Percentiles rank a stretch among this genome's conserved stretches.
phyloP scores from a whole-genome alignment of 805 yeast species.

The Myxozyma neotropica region DNA sequence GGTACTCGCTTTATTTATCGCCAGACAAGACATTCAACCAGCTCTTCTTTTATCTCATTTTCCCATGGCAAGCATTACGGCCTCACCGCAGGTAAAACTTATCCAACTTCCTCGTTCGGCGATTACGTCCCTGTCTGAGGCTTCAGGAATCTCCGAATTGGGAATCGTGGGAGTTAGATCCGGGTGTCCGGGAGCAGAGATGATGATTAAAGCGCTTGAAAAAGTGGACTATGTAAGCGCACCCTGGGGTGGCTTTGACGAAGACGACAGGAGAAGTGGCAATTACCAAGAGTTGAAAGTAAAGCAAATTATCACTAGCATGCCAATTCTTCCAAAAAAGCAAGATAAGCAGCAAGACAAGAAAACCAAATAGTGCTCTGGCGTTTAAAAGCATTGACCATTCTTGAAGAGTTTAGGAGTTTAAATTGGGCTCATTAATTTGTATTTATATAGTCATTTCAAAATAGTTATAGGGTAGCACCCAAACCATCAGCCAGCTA shows the following conservation, averaged over 20 bases:
- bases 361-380: background rate
- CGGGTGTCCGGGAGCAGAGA: constrained; percentile 3
- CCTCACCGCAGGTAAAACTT: constrained; percentile 21
- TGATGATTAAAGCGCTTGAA: constrained; percentile 12
- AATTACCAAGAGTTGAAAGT: constrained; percentile 11
- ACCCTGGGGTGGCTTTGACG: constrained; percentile 15
- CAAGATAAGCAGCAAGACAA: background rate
- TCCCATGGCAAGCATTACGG: constrained; percentile 29
- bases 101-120: constrained; percentile 27
- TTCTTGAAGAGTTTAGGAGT: too few species aligned
- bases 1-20: constrained; percentile 31
- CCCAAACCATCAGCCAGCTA: too few species aligned
- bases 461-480: background rate
- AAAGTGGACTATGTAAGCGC: constrained; percentile 7
- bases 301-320: constrained; percentile 21
- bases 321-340: constrained; percentile 10
- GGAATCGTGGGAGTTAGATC: constrained; percentile 25
- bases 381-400: background rate
- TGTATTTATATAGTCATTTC: background rate
- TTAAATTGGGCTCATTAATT: too few species aligned
- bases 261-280: background rate
- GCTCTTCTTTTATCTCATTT: constrained; percentile 33
- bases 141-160: constrained; percentile 19
- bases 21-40: constrained; percentile 34
- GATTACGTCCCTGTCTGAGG: constrained; percentile 5